phyloP scores from a whole-genome alignment of 1,284 basidiomycete species.

The Trametes sp. region DNA sequence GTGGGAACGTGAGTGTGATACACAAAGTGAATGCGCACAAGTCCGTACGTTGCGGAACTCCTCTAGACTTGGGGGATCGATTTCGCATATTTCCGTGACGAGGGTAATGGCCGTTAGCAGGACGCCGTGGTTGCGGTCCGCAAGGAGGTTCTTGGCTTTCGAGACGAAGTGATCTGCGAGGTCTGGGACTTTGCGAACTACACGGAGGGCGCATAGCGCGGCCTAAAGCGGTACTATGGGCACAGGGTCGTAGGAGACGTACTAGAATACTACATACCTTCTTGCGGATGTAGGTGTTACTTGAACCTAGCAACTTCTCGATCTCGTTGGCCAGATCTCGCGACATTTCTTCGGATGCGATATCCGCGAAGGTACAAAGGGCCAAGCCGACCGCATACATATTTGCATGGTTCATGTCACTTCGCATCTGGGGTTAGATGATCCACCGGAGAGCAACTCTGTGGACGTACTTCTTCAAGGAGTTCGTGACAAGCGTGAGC shows the following conservation, averaged over 20 bases:
- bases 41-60: conserved; percentile 86
- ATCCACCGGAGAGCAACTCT: conserved; percentile 6
- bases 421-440: conserved; percentile 45
- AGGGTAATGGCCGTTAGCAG: conserved; percentile 94
- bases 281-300: conserved; percentile 98
- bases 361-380: conserved; percentile 98
- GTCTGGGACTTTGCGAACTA: conserved; percentile 97
- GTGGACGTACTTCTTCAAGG: conserved; percentile 90
- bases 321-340: conserved; percentile 97
- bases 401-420: conserved; percentile 99
- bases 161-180: conserved; percentile 92
- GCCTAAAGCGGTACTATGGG: conserved; percentile 61
- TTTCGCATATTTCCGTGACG: conserved; percentile 93
- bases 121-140: conserved; percentile 98
- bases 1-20: conserved; percentile 1
- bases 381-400: conserved; percentile 99
- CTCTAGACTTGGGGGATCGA: conserved; percentile 76
- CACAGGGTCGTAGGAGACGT: not conserved
- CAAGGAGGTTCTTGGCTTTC: conserved; percentile 91
- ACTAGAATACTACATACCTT: conserved; percentile 68
- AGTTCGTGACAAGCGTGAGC: conserved; percentile 97
- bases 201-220: conserved; percentile 94
- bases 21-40: not conserved
- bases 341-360: conserved; percentile 99
- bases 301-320: conserved; percentile 96